Conservation (phyloP, 352 stramenopile species). For the Pythium sp. region DNA sequence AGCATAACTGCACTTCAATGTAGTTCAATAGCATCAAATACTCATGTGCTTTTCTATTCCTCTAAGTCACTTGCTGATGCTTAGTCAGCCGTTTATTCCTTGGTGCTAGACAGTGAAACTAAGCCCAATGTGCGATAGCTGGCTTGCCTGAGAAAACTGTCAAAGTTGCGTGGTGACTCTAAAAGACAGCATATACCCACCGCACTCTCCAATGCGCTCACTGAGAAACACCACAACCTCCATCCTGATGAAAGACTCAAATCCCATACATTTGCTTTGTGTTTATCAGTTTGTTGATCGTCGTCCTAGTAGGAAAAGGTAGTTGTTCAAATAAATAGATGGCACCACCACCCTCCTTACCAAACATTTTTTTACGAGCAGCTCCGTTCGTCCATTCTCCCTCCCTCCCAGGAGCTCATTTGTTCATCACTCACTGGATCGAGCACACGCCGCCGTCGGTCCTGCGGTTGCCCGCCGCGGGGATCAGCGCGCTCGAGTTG, state of each 20-base stretch:
- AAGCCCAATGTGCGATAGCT: too few species aligned
- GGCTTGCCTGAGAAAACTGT: too few species aligned
- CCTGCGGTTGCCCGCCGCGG: not conserved
- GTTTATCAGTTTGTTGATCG: not conserved
- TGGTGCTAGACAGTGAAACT: too few species aligned
- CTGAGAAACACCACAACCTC: too few species aligned
- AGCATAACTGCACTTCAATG: not conserved
- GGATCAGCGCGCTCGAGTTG: constrained; percentile 5
- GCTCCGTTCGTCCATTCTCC: not conserved
- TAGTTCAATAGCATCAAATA: not conserved
- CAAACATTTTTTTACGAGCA: not conserved
- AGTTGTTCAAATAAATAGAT: constrained; percentile 19
- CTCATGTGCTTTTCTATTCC: not conserved
- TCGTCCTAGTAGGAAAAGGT: not conserved
- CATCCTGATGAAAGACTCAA: not conserved
- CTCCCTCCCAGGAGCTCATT: not conserved
- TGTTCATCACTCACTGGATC: constrained; percentile 12
- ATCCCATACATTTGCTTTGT: not conserved
- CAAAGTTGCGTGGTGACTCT: too few species aligned
- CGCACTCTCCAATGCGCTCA: too few species aligned
- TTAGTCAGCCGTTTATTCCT: too few species aligned
- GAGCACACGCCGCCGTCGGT: not conserved
- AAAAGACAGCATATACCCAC: too few species aligned
- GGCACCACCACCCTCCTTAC: not conserved
- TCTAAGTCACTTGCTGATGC: too few species aligned